Base-by-base conservation (phyloP, 2,329 filamentous ascomycete genomes). In the Trichoderma aggressivum region DNA sequence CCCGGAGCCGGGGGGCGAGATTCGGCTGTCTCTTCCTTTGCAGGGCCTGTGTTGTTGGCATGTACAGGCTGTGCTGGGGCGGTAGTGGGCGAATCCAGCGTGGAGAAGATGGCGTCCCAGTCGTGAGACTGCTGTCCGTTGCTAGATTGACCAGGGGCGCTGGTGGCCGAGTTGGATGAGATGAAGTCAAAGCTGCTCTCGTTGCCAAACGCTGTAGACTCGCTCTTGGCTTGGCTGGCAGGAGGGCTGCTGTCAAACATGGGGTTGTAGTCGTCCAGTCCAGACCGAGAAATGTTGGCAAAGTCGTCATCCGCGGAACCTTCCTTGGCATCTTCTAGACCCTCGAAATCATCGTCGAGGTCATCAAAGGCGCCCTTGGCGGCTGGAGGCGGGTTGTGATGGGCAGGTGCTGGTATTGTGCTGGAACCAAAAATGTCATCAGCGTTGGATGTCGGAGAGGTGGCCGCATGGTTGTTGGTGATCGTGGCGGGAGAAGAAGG, bases 71-170 rank as follows among this genome's bases (percentile, higher is more conserved):
- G 70, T 26, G 77, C 72, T 62, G 80, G 75, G 72, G 78, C 73
- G 56, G 80, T 76, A 71, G 77, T 78, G 58, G 87, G 82, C 2
- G 86, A 87, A 75, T 95, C 92, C 8, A 97, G 84, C 30, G 91
- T 91, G 2, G 93, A 92, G 82, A 98, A 98, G 70, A 98, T 93
- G 50, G 94, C 92, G 77, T 98, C 95, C 96, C 96, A 98, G 80
- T 98, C 95, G 75, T 97, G 92, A 39, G 84, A 82, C 16, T 78
- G 81, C 56, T 81, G 74, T 58, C 79, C 78, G 61, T 80, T 78
- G 71, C 82, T 79, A 63, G 82, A 82, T 64, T 84, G 82, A 71
- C 85, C 74, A 24, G 77, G 74, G 59, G 78, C 77, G 39, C 76
- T 75, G 62, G 77, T 36, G 26, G 67, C 76, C 8, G 80, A 77